Evolutionary conservation across 257 asterid genomes (phyloP).

Genomic region (Scutellaria minor): DNA sequence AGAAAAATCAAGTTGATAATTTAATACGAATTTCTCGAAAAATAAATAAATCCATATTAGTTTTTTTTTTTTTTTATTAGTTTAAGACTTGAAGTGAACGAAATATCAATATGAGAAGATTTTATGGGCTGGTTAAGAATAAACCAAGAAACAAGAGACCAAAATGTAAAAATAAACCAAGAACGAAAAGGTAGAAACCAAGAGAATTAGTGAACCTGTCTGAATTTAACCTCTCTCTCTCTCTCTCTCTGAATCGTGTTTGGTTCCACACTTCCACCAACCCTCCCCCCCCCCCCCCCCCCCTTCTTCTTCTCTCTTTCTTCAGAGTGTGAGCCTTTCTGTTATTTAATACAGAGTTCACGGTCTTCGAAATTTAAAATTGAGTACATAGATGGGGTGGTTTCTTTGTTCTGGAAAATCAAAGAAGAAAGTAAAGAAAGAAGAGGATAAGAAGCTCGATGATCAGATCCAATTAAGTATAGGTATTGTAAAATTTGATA

Average conservation of each 20-base stretch:
- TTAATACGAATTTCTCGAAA: too few species aligned
- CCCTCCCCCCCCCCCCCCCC: constrained; percentile 38
- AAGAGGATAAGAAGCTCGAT: constrained; percentile 46
- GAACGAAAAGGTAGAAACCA: constrained; percentile 47
- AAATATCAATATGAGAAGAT: constrained; percentile 1
- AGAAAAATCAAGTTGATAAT: too few species aligned
- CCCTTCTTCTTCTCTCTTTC: constrained; percentile 36
- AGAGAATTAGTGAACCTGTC: constrained; percentile 45
- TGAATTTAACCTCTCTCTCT: constrained; percentile 40
- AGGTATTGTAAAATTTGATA: constrained; percentile 42
- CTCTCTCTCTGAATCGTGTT: constrained; percentile 39
- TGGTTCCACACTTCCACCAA: constrained; percentile 41
- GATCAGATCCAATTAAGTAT: constrained; percentile 76
- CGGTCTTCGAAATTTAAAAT: constrained; percentile 5
- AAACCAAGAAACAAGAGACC: constrained; percentile 31
- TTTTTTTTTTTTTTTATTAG: not conserved
- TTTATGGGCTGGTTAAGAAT: constrained; percentile 8
- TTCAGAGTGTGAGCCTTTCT: constrained; percentile 31
- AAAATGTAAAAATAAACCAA: constrained; percentile 29
- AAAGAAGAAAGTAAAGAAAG: constrained; percentile 58
- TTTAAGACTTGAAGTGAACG: not conserved
- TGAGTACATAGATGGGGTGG: constrained; percentile 55
- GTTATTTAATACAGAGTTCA: not conserved
- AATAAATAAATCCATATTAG: too few species aligned
- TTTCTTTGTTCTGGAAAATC: constrained; percentile 76